These are phyloP conservation scores for Elymus sibiricus DNA, from an alignment of 176 grass and related monocot genomes.

Conservation along the genomic window DNA sequence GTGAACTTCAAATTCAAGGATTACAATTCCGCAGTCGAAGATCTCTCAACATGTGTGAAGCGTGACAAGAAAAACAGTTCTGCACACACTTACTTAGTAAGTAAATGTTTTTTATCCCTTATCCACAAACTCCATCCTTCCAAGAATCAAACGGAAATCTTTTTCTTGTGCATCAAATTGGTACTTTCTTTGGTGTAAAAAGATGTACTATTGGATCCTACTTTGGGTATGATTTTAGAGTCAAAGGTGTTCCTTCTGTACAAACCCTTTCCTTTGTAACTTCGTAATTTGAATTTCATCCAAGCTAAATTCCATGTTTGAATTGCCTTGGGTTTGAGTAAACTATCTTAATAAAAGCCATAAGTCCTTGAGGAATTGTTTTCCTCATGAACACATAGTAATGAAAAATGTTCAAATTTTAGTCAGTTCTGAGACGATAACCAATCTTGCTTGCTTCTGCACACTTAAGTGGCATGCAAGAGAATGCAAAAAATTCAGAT, in stretches of 20 bases:
- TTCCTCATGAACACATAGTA: not conserved
- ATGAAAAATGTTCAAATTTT: not conserved
- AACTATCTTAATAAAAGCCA: slow-evolving; percentile 27
- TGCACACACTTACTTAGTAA: slow-evolving; percentile 93
- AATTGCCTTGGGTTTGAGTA: slow-evolving; percentile 19
- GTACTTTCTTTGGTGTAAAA: not conserved
- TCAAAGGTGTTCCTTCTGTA: not conserved
- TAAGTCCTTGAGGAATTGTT: not conserved
- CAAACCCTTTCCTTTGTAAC: not conserved
- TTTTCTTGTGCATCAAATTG: not conserved
- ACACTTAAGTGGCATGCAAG: not conserved
- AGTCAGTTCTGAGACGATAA: not conserved
- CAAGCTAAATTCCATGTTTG: not conserved
- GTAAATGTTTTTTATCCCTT: slow-evolving; percentile 9
- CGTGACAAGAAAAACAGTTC: slow-evolving; percentile 92
- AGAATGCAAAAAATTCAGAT: slow-evolving; percentile 7
- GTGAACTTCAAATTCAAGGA: slow-evolving; percentile 99
- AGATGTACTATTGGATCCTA: not conserved
- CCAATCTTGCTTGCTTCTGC: slow-evolving; percentile 12
- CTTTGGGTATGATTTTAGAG: not conserved
- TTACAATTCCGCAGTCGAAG: slow-evolving; percentile 77
- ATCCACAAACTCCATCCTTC: not conserved
- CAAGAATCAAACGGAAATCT: not conserved
- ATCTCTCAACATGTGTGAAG: slow-evolving; percentile 85
- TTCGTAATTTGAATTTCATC: not conserved